Percentiles rank a stretch among this genome's conserved stretches.
These are phyloP conservation scores for Arbutus unedo DNA, from an alignment of 148 eudicot species.

Conservation along the genomic window DNA sequence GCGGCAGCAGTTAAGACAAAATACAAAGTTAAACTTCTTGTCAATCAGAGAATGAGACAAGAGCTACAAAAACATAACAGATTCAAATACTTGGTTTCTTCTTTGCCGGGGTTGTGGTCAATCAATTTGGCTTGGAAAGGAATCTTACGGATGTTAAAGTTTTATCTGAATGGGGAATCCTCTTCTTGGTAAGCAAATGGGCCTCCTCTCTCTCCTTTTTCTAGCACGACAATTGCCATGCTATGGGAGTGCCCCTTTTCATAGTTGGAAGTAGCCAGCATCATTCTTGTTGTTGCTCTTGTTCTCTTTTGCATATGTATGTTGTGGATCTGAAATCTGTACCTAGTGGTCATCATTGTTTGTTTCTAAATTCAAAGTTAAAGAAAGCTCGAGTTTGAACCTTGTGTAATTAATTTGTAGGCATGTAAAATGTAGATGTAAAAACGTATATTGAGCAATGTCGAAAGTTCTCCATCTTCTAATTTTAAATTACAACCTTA, in stretches of 20 bases:
- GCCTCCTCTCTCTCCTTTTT: not conserved
- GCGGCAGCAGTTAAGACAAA: no score
- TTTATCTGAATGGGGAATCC: conserved; percentile 98
- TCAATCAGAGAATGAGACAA: no score
- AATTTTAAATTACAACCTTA: not conserved
- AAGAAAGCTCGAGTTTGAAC: not conserved
- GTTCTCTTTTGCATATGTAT: not conserved
- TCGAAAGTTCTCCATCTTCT: not conserved
- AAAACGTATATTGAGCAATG: not conserved
- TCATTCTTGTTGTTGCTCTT: not conserved
- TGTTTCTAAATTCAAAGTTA: not conserved
- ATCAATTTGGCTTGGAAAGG: conserved; percentile 89
- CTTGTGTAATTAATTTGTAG: not conserved
- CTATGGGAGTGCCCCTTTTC: not conserved
- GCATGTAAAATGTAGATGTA: not conserved
- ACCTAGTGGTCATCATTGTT: not conserved
- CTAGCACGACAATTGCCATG: not conserved
- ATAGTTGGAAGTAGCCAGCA: not conserved
- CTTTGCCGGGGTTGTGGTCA: conserved; percentile 89
- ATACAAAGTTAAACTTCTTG: no score
- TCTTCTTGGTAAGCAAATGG: conserved; percentile 67
- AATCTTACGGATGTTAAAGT: conserved; percentile 89
- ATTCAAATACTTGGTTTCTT: conserved; percentile 90
- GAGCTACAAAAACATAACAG: no score
- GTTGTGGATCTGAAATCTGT: not conserved